Evolutionary conservation across 306 rosid species (phyloP), one percentile per base, ranked within the genome.

Genomic region (Carpinus viminea): DNA sequence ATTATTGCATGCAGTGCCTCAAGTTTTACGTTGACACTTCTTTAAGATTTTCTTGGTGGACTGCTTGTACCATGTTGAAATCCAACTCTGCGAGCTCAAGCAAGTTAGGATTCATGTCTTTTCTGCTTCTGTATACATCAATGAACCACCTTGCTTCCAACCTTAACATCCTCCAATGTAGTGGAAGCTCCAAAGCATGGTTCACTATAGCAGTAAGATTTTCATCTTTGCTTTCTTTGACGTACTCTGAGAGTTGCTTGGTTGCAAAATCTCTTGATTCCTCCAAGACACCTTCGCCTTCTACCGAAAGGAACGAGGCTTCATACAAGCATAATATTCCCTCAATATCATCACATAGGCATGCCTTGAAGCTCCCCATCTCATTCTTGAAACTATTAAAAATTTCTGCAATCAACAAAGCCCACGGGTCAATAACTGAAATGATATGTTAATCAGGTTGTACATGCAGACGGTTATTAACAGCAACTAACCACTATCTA

Each of bases 121-220:
- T 1, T 56, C 16, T 45, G 11, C 54, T 82, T 16, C 52, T 74
- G 1, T 68, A 82, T 4, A 68, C 21, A 43, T 83, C 80, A 70
- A 83, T 69, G 70, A 74, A 78, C 83, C 83, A 79, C 0, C 48
- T 46, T 0, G 71, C 2, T 4, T 83, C 80, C 20, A 77, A 75
- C 38, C 86, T 79, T 17, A 4, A 55, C 75, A 85, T 72, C 68
- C 88, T 73, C 89, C 87, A 83, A 59, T 77, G 81, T 2, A 83
- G n/a, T 7, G 87, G 89, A 51, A 86, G 66, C 78, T 83, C 81
- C 20, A 86, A 75, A 52, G 87, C 81, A 86, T 77, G 79, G 0
- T 12, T 69, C 17, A 79, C 81, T 20, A 78, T 41, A 0, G 9
- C 2, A 43, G 21, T 20, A 50, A 47, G 21, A 12, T 64, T 72